phyloP scores from a whole-genome alignment of 176 grass and related monocot genomes.

The Oryza coarctata region DNA sequence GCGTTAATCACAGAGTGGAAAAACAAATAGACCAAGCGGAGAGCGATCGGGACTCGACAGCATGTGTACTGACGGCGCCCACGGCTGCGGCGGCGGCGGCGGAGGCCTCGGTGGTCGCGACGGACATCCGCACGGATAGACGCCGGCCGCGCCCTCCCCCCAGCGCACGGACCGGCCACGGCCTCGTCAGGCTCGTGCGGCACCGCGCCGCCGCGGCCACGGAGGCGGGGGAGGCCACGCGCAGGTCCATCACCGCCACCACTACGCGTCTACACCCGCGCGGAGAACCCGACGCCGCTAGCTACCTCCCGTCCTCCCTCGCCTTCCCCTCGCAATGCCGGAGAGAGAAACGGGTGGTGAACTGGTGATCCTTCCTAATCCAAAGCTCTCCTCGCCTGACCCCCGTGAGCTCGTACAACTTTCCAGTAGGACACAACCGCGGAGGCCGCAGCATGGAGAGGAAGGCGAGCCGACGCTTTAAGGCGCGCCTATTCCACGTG shows the following conservation, averaged over 20 bases:
- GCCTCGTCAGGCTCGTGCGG: not conserved
- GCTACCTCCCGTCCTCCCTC: not conserved
- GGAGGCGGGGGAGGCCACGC: slow-evolving; percentile 38
- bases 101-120: slow-evolving; percentile 51
- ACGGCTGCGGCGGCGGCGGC: slow-evolving; percentile 22
- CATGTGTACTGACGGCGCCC: slow-evolving; percentile 30
- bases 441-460: not conserved
- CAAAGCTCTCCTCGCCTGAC: not conserved
- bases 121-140: slow-evolving; percentile 49
- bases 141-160: not conserved
- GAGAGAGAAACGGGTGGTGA: not conserved
- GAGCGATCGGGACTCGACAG: not conserved
- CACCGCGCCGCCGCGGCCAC: slow-evolving; percentile 21
- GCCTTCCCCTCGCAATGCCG: not conserved
- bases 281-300: not conserved
- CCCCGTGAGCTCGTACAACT: slow-evolving; percentile 24
- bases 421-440: not conserved
- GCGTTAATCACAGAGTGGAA: not conserved
- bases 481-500: too few relatives aligned
- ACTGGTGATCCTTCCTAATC: slow-evolving; percentile 12
- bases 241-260: slow-evolving; percentile 30
- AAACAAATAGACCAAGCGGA: not conserved
- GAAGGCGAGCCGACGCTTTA: not conserved
- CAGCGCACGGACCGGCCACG: not conserved
- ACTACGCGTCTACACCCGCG: not conserved